These are phyloP conservation scores for Asterella californica DNA, from an alignment of 225 moss, liverwort and hornwort genomes.

Conservation along the genomic window DNA sequence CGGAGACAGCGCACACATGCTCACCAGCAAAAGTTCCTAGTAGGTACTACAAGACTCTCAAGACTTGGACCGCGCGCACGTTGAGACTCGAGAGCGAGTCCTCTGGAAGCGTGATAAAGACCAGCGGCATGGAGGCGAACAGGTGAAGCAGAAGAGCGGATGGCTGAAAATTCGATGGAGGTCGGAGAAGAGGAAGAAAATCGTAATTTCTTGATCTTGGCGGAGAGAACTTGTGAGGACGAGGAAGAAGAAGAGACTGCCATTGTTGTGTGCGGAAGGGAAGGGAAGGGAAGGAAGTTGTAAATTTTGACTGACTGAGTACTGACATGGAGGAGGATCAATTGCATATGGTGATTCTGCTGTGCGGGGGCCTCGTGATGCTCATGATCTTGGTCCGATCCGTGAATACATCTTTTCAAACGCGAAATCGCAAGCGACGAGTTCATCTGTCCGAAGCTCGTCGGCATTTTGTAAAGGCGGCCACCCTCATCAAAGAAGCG, in stretches of 20 bases:
- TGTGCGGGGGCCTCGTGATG: not conserved
- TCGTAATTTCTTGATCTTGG: not conserved
- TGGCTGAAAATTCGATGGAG: too few relatives aligned
- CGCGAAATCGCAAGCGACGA: not conserved
- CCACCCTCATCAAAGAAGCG: conserved; percentile 32
- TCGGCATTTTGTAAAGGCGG: conserved; percentile 54
- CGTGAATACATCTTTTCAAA: not conserved
- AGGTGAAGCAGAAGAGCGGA: too few relatives aligned
- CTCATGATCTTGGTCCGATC: not conserved
- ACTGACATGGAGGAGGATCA: not conserved
- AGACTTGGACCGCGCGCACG: too few relatives aligned
- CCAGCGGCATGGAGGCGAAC: too few relatives aligned
- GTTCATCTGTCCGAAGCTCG: conserved; percentile 26
- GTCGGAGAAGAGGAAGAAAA: too few relatives aligned
- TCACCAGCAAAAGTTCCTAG: too few relatives aligned
- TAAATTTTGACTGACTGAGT: too few relatives aligned
- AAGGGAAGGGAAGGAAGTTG: not conserved
- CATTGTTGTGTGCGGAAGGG: not conserved
- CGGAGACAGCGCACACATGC: too few relatives aligned
- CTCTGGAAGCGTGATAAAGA: too few relatives aligned
- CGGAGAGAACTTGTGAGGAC: not conserved
- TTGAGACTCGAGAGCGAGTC: too few relatives aligned
- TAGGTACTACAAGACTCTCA: too few relatives aligned
- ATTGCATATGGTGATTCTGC: not conserved
- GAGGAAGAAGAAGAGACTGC: not conserved